Percentiles rank a stretch among this genome's conserved stretches.
Conservation (phyloP, 768 basidiomycete genomes). For the Phylloporus arenicola region DNA sequence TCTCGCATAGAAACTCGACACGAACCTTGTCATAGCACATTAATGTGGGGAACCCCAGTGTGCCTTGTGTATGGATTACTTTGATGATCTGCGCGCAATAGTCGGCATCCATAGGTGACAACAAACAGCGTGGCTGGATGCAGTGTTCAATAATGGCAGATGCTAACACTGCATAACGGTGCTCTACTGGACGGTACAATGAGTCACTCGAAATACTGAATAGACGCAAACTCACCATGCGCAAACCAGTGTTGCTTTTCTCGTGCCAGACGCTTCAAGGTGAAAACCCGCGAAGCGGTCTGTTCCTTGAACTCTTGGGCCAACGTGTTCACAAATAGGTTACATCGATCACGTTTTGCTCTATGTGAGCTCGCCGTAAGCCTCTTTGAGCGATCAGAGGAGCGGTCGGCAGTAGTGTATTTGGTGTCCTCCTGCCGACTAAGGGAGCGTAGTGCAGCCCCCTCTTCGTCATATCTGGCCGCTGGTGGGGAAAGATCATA, state of each 20-base stretch:
- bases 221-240: constrained; percentile 38
- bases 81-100: constrained; percentile 91
- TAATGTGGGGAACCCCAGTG: constrained; percentile 81
- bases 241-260: constrained; percentile 85
- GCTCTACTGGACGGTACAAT: constrained; percentile 22
- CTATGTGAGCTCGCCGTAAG: constrained; percentile 54
- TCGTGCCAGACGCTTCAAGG: constrained; percentile 66
- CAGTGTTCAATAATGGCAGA: constrained; percentile 81
- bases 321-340: constrained; percentile 51
- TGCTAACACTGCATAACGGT: constrained; percentile 44
- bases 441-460: constrained; percentile 50
- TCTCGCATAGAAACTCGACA: neutral
- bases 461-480: constrained; percentile 75
- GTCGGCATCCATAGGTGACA: constrained; percentile 97
- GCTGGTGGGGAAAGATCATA: constrained; percentile 82
- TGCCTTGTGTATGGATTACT: constrained; percentile 82
- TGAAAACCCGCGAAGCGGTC: constrained; percentile 63
- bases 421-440: constrained; percentile 66
- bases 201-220: constrained; percentile 1
- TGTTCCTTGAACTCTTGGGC: constrained; percentile 74
- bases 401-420: constrained; percentile 63
- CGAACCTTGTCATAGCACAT: constrained; percentile 78
- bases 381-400: constrained; percentile 58
- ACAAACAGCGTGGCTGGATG: constrained; percentile 82
- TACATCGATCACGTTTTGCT: constrained; percentile 60